Percentiles rank a stretch among this genome's conserved stretches.
phyloP scores from a whole-genome alignment of 257 asterid species.

The Plantago major region DNA sequence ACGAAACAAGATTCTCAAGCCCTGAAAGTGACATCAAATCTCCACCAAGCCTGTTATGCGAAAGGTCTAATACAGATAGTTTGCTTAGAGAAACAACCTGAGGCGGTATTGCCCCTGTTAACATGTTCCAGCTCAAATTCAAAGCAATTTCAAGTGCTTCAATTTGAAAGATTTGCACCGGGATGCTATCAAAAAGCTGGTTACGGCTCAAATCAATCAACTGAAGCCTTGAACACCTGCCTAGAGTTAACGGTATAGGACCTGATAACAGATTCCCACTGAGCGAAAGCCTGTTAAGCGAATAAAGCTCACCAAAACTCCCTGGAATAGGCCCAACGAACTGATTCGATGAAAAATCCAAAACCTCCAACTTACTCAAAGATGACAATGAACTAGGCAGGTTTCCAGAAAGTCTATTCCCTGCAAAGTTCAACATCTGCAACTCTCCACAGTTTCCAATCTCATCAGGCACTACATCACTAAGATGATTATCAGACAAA shows the following conservation, averaged over 20 bases:
- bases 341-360: constrained; percentile 57
- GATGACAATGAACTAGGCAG: constrained; percentile 52
- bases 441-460: constrained; percentile 55
- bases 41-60: constrained; percentile 68
- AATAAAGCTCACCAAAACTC: constrained; percentile 43
- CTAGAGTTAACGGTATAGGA: constrained; percentile 47
- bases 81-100: constrained; percentile 52
- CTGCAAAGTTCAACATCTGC: constrained; percentile 59
- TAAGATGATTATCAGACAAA: constrained; percentile 45
- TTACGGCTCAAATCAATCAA: constrained; percentile 69
- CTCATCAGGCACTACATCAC: constrained; percentile 59
- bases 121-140: constrained; percentile 64
- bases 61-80: constrained; percentile 60
- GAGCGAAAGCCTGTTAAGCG: constrained; percentile 52
- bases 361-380: constrained; percentile 44
- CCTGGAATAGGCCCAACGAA: constrained; percentile 53
- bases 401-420: constrained; percentile 50
- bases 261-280: constrained; percentile 56
- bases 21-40: constrained; percentile 55
- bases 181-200: constrained; percentile 43
- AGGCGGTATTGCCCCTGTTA: constrained; percentile 63
- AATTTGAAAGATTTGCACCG: constrained; percentile 46
- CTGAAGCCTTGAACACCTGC: constrained; percentile 56
- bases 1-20: constrained; percentile 60
- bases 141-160: constrained; percentile 66